These are phyloP conservation scores for Tetratostichococcus sp. DNA, from an alignment of 139 green algal genomes.

Conservation along the genomic window DNA sequence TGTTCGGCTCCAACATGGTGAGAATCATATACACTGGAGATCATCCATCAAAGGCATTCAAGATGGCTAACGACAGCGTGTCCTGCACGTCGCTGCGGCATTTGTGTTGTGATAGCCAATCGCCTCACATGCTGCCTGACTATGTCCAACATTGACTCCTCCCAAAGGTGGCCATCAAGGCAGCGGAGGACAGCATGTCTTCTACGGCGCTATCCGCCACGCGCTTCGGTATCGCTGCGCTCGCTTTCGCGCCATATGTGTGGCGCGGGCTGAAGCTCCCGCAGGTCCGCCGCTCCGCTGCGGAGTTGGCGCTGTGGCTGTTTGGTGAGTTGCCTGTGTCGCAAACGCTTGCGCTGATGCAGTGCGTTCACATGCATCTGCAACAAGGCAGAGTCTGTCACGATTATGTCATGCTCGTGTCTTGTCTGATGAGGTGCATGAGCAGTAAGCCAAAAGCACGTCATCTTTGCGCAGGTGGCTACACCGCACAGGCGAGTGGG, in stretches of 20 bases:
- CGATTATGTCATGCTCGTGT: background rate
- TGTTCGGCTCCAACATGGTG: slow-evolving; percentile 42
- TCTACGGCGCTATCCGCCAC: slow-evolving; percentile 16
- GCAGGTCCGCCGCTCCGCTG: slow-evolving; percentile 1
- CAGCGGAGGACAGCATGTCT: slow-evolving; percentile 16
- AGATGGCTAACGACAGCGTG: too few species aligned
- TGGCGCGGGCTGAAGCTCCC: slow-evolving; percentile 4
- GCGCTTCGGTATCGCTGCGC: slow-evolving; percentile 32
- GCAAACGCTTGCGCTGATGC: too few species aligned
- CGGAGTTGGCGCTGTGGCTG: slow-evolving; percentile 35
- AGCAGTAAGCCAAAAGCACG: background rate
- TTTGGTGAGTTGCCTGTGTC: slow-evolving; percentile 10
- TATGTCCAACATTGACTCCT: too few species aligned
- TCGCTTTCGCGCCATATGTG: slow-evolving; percentile 19
- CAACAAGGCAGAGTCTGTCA: too few species aligned
- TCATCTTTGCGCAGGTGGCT: slow-evolving; percentile 7
- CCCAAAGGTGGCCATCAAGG: slow-evolving; percentile 20
- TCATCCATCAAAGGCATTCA: too few species aligned
- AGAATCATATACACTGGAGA: too few species aligned
- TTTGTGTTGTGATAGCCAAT: background rate
- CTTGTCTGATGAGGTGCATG: background rate
- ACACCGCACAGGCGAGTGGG: slow-evolving; percentile 23
- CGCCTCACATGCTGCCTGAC: background rate
- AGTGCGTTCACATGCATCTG: too few species aligned
- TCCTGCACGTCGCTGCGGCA: background rate